A percentile compares a stretch with the other conserved stretches of the same genome.
Conservation (phyloP, 768 basidiomycete species). For the Amanita polypyramis region DNA sequence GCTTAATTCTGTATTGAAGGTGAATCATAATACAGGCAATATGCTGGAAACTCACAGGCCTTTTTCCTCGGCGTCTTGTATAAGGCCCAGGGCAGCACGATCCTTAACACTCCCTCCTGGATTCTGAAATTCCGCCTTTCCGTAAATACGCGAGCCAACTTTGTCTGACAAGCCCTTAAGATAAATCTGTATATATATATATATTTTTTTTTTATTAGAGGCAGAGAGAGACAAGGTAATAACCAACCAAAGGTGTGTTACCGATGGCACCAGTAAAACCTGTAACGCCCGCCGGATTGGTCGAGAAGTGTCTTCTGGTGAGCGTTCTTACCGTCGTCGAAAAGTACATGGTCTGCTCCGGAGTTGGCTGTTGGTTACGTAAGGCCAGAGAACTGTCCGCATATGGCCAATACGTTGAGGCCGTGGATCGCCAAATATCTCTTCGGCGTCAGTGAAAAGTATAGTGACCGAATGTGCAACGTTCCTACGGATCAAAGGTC, state of each 20-base stretch:
- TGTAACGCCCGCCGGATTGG: constrained; percentile 28
- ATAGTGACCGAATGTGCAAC: constrained; percentile 34
- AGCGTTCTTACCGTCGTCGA: not conserved
- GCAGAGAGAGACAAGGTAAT: not conserved
- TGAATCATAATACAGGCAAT: not conserved
- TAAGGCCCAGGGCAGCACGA: constrained; percentile 84
- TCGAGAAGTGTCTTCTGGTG: not conserved
- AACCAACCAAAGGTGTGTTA: constrained; percentile 81
- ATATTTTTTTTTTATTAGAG: constrained; percentile 2
- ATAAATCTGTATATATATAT: constrained; percentile 48
- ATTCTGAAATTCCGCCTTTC: constrained; percentile 98
- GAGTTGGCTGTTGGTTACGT: too few relatives aligned
- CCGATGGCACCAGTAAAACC: constrained; percentile 88
- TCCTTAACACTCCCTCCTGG: constrained; percentile 98
- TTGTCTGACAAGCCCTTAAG: constrained; percentile 73
- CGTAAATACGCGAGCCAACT: constrained; percentile 76
- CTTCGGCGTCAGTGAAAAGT: constrained; percentile 33
- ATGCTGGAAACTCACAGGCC: constrained; percentile 47
- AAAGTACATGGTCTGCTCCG: not conserved
- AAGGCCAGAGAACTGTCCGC: too few relatives aligned
- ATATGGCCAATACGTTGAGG: constrained; percentile 26
- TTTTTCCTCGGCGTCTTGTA: constrained; percentile 77
- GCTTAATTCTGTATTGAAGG: constrained; percentile 47
- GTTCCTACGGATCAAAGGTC: constrained; percentile 24
- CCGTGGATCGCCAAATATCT: constrained; percentile 56